Evolutionary conservation across 805 yeast genomes (phyloP).

Genomic region (Hanseniaspora lindneri): DNA sequence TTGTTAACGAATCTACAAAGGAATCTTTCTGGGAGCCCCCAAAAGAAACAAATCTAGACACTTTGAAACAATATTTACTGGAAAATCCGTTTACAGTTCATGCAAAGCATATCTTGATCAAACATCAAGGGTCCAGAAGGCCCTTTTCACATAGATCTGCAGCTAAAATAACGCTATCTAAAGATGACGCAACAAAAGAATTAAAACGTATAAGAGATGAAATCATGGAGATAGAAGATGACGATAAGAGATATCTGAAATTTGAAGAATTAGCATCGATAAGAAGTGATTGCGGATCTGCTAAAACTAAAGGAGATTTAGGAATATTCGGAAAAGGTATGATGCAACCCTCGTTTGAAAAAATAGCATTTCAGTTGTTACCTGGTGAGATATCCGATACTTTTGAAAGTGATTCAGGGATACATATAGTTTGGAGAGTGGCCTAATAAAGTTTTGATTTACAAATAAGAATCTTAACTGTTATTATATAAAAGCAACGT

Average conservation of each 20-base stretch:
- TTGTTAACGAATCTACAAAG: slow-evolving; percentile 52
- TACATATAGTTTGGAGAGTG: slow-evolving; percentile 77
- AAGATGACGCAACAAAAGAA: slow-evolving; percentile 70
- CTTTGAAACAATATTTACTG: slow-evolving; percentile 45
- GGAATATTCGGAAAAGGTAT: slow-evolving; percentile 81
- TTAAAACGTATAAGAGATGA: slow-evolving; percentile 44
- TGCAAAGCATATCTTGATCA: slow-evolving; percentile 70
- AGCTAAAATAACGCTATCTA: slow-evolving; percentile 52
- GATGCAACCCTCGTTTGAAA: slow-evolving; percentile 92
- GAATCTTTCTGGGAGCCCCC: slow-evolving; percentile 90
- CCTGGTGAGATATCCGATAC: slow-evolving; percentile 75
- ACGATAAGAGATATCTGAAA: slow-evolving; percentile 54
- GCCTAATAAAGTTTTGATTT: slow-evolving; percentile 34
- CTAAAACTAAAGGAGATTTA: slow-evolving; percentile 78
- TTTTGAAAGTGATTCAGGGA: slow-evolving; percentile 83
- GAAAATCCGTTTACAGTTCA: slow-evolving; percentile 57
- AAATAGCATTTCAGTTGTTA: slow-evolving; percentile 67
- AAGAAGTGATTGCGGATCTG: slow-evolving; percentile 80
- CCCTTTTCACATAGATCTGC: slow-evolving; percentile 86
- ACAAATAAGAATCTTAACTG: neutral
- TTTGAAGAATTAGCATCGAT: slow-evolving; percentile 69
- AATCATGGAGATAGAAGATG: slow-evolving; percentile 39
- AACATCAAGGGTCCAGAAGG: slow-evolving; percentile 72
- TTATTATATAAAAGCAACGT: neutral
- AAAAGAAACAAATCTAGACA: slow-evolving; percentile 55